Evolutionary conservation across 1,284 basidiomycete genomes (phyloP), one percentile per base, ranked within the genome.

Genomic region (Farysia itapuensis): DNA sequence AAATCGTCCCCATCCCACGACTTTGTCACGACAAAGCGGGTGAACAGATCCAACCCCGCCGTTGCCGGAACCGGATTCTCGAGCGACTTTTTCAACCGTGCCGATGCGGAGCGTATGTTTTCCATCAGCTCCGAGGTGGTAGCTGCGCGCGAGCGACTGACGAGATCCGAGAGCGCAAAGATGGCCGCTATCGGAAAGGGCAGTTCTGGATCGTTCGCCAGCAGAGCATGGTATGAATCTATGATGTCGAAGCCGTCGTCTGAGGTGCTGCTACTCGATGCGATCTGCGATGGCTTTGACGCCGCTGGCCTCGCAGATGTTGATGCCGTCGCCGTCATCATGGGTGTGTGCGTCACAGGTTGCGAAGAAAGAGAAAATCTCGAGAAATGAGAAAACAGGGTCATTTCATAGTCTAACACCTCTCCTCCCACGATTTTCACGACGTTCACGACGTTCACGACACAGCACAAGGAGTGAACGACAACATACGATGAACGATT

Each of bases 91-190:
- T 84, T 86, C 39, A 94, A 80, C 14, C 80, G 79, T 5, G 84
- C 80, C 2, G 88, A 87, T 21, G 86, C 87, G 33, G 86, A 82
- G 48, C 89, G 85, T 61, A 94, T 82, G 41, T 85, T 87, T 61
- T 88, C 84, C 32, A 90, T 86, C 35, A 94, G 84, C 77, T 94
- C 90, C 67, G 89, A 89, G 84, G 90, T 92, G 18, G 91, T 93
- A 6, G 85, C 88, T 28, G 88, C 89, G 83, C 84, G 81, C 16
- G 88, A 90, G 47, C 83, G 79, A 40, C 85, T 81, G 58, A 92
- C 84, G 29, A 91, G 80, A 69, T 90, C 84, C 2, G 87, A 85
- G 35, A 93, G 81, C 5, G 89, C 83, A 35, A 89, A 82, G 43
- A 94, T 88, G 7, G 91, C 90, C 13, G 90, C 91, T 32, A 93